Base-by-base conservation (phyloP, 768 basidiomycete genomes). In the Trametes cinnabarina region DNA sequence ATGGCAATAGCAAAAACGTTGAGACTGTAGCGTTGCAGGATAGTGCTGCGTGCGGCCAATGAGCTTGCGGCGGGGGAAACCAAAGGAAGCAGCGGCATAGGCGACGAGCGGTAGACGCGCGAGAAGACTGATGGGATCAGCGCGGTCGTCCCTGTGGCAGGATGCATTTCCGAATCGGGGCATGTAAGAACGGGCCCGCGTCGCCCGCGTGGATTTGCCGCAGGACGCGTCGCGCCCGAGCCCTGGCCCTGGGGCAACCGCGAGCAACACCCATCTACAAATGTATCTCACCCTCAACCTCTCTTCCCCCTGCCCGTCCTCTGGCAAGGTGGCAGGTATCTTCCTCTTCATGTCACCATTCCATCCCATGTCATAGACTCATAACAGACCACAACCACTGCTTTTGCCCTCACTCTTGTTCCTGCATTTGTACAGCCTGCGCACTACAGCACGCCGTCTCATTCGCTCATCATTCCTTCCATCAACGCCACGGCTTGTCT, bases 121-220 rank as follows among this genome's bases (percentile, higher is more conserved):
- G 35, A n/a, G 35, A 55, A 39, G 32, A 44, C 19, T 49, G 49
- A 51, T 51, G 49, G 57, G 49, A 58, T 58, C 57, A 58, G 50
- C n/a, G 17, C 32, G n/a, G 49, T 26, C 37, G 57, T 42, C 20
- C 47, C 51, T 53, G 58, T 47, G 51, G 58, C 51, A 37, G 28
- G 51, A 28, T 22, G 3, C 15, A 17, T 48, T 32, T 23, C 58
- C 51, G 20, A 14, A 59, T 59, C 22, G 44, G 58, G 58, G 3
- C 4, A 41, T 47, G 58, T 20, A 59, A 42, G 57, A 58, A 58
- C 19, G 41, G 34, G 41, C 20, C 39, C 32, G 49, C 30, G 58
- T 53, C 47, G 52, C 58, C 51, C 51, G 43, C 50, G 39, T 41
- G 43, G 12, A 17, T 42, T 53, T 48, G 40, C 51, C 40, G 32